These are phyloP conservation scores for Clavulina sp. DNA, from an alignment of 768 basidiomycete genomes.

Conservation along the genomic window DNA sequence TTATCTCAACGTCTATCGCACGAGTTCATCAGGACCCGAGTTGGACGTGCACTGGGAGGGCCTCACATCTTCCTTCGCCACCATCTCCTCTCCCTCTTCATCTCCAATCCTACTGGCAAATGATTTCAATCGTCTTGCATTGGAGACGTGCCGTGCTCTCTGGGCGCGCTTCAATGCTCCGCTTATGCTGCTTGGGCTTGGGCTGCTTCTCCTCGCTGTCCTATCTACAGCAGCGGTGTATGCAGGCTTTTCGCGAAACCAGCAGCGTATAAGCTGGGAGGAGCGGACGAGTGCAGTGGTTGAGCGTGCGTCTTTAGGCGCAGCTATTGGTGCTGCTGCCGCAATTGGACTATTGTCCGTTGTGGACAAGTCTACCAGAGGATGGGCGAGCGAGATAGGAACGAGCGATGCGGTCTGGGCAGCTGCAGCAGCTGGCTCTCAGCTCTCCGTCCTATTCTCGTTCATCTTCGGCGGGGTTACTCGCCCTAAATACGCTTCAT, in stretches of 20 bases:
- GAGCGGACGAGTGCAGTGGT: conserved; percentile 13
- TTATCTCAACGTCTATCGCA: conserved; percentile 64
- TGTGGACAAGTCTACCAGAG: no score
- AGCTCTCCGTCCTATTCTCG: conserved; percentile 10
- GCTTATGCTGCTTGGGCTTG: conserved; percentile 58
- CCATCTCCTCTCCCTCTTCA: conserved; percentile 20
- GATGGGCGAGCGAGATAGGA: no score
- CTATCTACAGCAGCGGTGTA: no score
- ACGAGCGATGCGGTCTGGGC: no score
- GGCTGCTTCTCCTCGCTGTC: conserved; percentile 37
- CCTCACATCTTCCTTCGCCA: conserved; percentile 20
- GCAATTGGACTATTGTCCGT: no score
- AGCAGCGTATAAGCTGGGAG: conserved; percentile 17
- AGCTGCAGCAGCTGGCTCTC: conserved; percentile 14
- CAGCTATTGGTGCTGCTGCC: no score
- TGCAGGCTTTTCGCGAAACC: no score
- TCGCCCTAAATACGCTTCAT: conserved; percentile 3
- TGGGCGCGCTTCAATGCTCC: conserved; percentile 90
- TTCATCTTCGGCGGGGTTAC: conserved; percentile 8
- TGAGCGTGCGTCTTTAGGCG: conserved; percentile 6
- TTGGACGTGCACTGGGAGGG: conserved; percentile 45
- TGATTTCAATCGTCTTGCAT: conserved; percentile 40
- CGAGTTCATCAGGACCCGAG: conserved; percentile 51
- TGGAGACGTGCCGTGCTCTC: conserved; percentile 57
- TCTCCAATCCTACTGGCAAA: conserved; percentile 11